Conservation (phyloP, 225 moss, liverwort and hornwort species). For the Sphagnum contortum region DNA sequence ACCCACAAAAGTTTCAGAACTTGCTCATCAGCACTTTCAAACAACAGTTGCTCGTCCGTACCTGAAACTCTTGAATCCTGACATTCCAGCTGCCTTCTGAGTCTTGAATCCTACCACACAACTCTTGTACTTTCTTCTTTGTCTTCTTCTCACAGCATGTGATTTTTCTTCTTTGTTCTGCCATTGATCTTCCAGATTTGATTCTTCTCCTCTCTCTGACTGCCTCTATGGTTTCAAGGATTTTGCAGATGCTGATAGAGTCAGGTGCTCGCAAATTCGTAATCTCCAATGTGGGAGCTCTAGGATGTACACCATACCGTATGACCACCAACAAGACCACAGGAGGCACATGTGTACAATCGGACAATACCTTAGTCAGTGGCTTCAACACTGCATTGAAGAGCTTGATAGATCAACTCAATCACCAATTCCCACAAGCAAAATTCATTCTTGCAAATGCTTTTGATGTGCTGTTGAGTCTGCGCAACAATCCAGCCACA, state of each 20-base stretch:
- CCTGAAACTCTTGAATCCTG: not conserved
- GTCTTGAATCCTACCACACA: too few relatives aligned
- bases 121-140: too few relatives aligned
- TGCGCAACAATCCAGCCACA: constrained; percentile 23
- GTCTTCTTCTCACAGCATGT: too few relatives aligned
- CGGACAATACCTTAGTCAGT: constrained; percentile 31
- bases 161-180: too few relatives aligned
- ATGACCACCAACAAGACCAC: constrained; percentile 12
- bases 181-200: too few relatives aligned
- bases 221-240: too few relatives aligned
- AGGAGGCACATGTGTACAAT: constrained; percentile 25
- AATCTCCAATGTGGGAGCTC: constrained; percentile 41
- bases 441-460: constrained; percentile 37
- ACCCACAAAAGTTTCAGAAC: constrained; percentile 21
- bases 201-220: too few relatives aligned
- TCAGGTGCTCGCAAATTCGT: constrained; percentile 51
- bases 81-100: too few relatives aligned
- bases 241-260: constrained; percentile 24
- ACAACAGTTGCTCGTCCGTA: constrained; percentile 36
- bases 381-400: constrained; percentile 33
- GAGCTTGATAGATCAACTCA: constrained; percentile 33
- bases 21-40: constrained; percentile 31
- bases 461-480: constrained; percentile 24
- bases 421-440: constrained; percentile 11
- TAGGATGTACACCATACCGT: constrained; percentile 55